Evolutionary conservation across 1,139 yeast species (phyloP), one percentile per base, ranked within the genome.

Genomic region (Wickerhamomyces sp.): DNA sequence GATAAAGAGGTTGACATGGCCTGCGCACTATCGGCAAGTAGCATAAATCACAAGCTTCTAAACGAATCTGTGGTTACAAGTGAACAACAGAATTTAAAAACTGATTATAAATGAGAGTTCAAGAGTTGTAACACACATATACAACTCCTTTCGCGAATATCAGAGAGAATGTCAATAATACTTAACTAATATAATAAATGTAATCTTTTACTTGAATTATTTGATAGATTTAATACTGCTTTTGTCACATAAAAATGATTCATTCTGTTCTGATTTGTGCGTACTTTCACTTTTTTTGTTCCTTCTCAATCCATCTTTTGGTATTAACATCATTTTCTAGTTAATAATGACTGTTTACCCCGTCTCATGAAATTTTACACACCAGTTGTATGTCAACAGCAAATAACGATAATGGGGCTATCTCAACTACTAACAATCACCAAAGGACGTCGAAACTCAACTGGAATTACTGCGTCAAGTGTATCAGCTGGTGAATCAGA

Each of bases 341-440:
- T 90, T 63, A 90, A 90, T 63, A 89, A 85, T 52, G 83, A 83
- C 54, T 96, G 97, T n/a, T 75, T 87, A 39, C 97, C 98, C 1
- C 74, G 99, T 40, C 68, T 92, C 39, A 79, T 86, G 66, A 89
- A 89, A 61, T 94, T 92, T 65, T 92, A 94, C 60, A 87, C 97
- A 0, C 95, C 95, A 2, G 87, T 92, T 9, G 69, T 49, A 61
- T 55, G 46, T 52, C 13, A 6, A 7, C 27, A 12, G 7, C 13
- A 24, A 6, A 7, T 14, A 12, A 5, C 13, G 13, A 24, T 24
- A 6, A 12, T 12, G 5, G 6, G 6, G 13, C n/a, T 24, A 24
- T 24, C 10, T 8, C 27, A 10, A 13, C 59, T 35, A 59, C 62
- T 19, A 59, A 39, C 58, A 31, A 38, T 58, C 29, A 55, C 27